phyloP scores from a whole-genome alignment of 2,329 filamentous ascomycete species.

The Macroventuria anomochaeta region DNA sequence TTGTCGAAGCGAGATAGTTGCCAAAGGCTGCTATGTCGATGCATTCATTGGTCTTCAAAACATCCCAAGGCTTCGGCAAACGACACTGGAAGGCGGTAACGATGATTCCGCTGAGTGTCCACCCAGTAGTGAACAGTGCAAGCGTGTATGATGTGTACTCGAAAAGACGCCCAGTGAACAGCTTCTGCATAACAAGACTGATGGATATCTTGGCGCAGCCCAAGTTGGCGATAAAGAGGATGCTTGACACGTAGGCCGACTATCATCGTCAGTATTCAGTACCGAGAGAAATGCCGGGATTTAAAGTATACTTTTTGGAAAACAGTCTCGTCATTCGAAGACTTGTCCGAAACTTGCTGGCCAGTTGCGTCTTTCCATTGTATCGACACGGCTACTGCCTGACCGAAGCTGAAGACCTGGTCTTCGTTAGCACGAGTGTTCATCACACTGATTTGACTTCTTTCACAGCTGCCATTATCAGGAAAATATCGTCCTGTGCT shows the following conservation, averaged over 20 bases:
- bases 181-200: constrained; percentile 27
- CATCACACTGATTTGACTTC: not conserved
- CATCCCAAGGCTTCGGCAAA: constrained; percentile 32
- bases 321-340: constrained; percentile 10
- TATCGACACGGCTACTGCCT: constrained; percentile 35
- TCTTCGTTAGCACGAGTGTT: not conserved
- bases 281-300: too few species aligned
- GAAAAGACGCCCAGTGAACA: constrained; percentile 29
- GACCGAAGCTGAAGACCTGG: constrained; percentile 39
- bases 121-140: constrained; percentile 29
- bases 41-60: constrained; percentile 22
- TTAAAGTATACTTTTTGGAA: constrained; percentile 31
- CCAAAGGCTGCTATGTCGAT: constrained; percentile 30
- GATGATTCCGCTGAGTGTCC: constrained; percentile 34
- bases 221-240: constrained; percentile 41
- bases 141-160: constrained; percentile 28
- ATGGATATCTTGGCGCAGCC: constrained; percentile 38
- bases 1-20: constrained; percentile 40
- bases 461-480: constrained; percentile 35
- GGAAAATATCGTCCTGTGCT: constrained; percentile 33
- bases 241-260: constrained; percentile 34
- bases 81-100: constrained; percentile 36
- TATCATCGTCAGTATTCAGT: constrained; percentile 17
- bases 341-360: constrained; percentile 21
- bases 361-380: constrained; percentile 31